phyloP scores from a whole-genome alignment of 176 grass and related monocot species.

The Aegilops speltoides region DNA sequence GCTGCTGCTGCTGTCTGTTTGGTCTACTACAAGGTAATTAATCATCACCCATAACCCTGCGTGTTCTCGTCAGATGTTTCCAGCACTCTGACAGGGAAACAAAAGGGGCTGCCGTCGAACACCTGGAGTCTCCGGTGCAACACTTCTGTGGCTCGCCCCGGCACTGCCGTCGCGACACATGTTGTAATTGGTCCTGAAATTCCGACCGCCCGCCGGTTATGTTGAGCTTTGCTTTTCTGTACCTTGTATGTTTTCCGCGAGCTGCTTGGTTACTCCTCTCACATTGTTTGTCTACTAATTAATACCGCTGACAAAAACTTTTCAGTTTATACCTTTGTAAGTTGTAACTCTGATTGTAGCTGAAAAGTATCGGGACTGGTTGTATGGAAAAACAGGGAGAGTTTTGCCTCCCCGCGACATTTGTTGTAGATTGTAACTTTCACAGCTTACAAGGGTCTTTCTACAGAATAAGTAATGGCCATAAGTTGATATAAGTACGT shows the following conservation, averaged over 20 bases:
- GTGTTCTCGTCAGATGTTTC: constrained; percentile 37
- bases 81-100: not conserved
- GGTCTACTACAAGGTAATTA: constrained; percentile 11
- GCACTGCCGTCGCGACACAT: not conserved
- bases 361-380: not conserved
- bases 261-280: not conserved
- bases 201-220: not conserved
- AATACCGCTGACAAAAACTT: not conserved
- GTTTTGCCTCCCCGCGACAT: not conserved
- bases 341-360: not conserved
- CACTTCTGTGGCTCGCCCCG: not conserved
- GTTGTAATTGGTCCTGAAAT: not conserved
- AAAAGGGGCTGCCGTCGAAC: constrained; percentile 7
- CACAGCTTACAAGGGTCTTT: not conserved
- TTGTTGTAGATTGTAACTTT: not conserved
- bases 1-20: constrained; percentile 30
- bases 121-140: constrained; percentile 18
- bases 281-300: not conserved
- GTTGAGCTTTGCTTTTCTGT: not conserved
- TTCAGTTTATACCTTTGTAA: constrained; percentile 18
- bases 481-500: too few species aligned
- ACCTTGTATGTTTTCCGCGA: not conserved
- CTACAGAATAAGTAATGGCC: not conserved
- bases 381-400: not conserved
- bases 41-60: constrained; percentile 22